phyloP scores from a whole-genome alignment of 2,329 filamentous ascomycete species.

The Aspergillus pseudotamarii region DNA sequence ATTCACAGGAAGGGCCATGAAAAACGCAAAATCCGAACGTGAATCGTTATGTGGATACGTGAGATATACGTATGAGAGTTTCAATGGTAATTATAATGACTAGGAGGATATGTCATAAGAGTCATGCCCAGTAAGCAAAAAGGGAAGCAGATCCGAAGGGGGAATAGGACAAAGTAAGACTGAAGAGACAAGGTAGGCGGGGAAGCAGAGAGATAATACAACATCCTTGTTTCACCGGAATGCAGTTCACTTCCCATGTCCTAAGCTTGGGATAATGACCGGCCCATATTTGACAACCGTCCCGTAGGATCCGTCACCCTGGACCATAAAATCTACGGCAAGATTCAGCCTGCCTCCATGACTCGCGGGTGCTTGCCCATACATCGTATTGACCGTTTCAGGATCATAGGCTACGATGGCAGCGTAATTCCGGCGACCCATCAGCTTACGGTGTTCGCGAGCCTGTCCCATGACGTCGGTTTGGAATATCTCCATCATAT shows the following conservation, averaged over 20 bases:
- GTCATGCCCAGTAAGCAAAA: not conserved
- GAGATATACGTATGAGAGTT: not conserved
- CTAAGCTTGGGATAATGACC: constrained; percentile 86
- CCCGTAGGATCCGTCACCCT: constrained; percentile 81
- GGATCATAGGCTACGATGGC: constrained; percentile 94
- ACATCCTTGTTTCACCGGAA: not conserved
- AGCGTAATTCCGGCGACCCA: constrained; percentile 90
- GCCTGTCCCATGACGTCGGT: constrained; percentile 83
- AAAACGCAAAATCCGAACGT: not conserved
- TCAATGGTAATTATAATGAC: not conserved
- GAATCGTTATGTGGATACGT: not conserved
- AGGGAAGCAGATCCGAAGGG: not conserved
- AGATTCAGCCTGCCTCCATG: constrained; percentile 64
- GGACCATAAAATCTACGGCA: constrained; percentile 95
- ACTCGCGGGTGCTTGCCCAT: constrained; percentile 36
- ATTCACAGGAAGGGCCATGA: not conserved
- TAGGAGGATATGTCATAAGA: not conserved
- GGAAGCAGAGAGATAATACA: not conserved
- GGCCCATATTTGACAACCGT: constrained; percentile 93
- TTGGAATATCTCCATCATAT: constrained; percentile 99
- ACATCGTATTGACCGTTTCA: constrained; percentile 64
- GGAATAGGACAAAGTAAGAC: not conserved
- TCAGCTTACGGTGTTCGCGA: constrained; percentile 85
- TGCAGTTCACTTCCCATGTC: constrained; percentile 63
- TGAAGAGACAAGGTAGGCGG: not conserved